Percentiles rank a stretch among this genome's conserved stretches.
These are phyloP conservation scores for Sugiyamaella japonica DNA, from an alignment of 1,139 yeast species.

Conservation along the genomic window DNA sequence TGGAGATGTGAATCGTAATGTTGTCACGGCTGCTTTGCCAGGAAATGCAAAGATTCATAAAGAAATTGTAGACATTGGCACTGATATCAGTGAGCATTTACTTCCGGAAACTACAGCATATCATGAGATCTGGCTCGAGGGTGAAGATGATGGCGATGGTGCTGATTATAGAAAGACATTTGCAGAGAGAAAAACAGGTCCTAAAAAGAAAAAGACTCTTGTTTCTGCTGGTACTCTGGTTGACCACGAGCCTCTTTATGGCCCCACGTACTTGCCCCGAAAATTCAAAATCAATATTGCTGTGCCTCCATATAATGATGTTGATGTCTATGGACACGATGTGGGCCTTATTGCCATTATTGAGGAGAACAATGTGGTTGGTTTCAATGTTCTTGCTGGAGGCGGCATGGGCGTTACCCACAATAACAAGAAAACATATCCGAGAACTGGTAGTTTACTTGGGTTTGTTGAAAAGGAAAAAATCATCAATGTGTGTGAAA, in stretches of 20 bases:
- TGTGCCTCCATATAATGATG: slow-evolving; percentile 96
- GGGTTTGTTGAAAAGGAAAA: slow-evolving; percentile 74
- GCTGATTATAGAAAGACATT: slow-evolving; percentile 69
- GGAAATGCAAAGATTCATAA: slow-evolving; percentile 77
- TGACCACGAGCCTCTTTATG: slow-evolving; percentile 82
- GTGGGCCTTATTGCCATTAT: slow-evolving; percentile 89
- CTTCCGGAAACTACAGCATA: slow-evolving; percentile 93
- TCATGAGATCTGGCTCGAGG: slow-evolving; percentile 95
- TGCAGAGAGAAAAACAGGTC: slow-evolving; percentile 74
- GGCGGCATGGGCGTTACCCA: slow-evolving; percentile 99
- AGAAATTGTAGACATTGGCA: slow-evolving; percentile 66
- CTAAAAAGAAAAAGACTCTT: slow-evolving; percentile 82
- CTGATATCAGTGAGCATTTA: slow-evolving; percentile 72
- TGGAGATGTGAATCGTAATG: slow-evolving; percentile 98
- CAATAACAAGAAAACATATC: slow-evolving; percentile 94
- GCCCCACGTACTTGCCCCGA: slow-evolving; percentile 87
- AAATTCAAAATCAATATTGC: slow-evolving; percentile 94
- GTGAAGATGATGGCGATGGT: slow-evolving; percentile 72
- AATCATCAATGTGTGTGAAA: slow-evolving; percentile 78
- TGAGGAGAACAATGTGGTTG: slow-evolving; percentile 57
- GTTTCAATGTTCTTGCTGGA: slow-evolving; percentile 88
- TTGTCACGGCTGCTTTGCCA: slow-evolving; percentile 87
- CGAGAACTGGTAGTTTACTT: slow-evolving; percentile 85
- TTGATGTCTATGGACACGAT: slow-evolving; percentile 95
- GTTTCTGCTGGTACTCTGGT: slow-evolving; percentile 59